A percentile compares a stretch with the other conserved stretches of the same genome.
Conservation (phyloP, 164 flowering plant genomes). For the Vitis rupestris region DNA sequence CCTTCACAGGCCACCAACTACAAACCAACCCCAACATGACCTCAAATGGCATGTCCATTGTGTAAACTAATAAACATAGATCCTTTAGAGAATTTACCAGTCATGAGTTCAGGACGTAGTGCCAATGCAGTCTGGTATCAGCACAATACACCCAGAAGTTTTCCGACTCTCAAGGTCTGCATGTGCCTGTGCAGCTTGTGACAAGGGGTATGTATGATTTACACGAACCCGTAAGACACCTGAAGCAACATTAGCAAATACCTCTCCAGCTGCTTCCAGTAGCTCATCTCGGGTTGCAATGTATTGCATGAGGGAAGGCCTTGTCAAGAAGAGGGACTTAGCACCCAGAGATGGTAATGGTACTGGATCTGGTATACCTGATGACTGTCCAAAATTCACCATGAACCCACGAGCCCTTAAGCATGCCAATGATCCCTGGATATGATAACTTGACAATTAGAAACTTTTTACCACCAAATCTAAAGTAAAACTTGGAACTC, state of each 20-base stretch:
- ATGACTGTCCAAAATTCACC: slow-evolving; percentile 87
- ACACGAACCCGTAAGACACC: slow-evolving; percentile 65
- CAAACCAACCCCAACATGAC: too few relatives aligned
- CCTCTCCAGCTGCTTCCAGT: slow-evolving; percentile 70
- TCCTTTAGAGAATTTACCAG: too few relatives aligned
- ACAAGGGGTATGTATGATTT: slow-evolving; percentile 80
- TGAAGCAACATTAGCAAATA: slow-evolving; percentile 59
- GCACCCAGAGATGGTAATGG: slow-evolving; percentile 66
- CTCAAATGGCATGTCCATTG: too few relatives aligned
- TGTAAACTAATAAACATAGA: too few relatives aligned
- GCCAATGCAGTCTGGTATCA: slow-evolving; percentile 39
- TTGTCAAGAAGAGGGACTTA: slow-evolving; percentile 80
- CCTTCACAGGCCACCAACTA: too few relatives aligned
- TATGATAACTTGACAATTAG: not conserved
- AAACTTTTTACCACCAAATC: too few relatives aligned
- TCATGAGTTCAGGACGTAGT: too few relatives aligned
- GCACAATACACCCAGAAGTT: slow-evolving; percentile 79
- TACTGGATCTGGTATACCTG: slow-evolving; percentile 81
- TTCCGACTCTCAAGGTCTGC: slow-evolving; percentile 68
- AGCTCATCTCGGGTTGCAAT: slow-evolving; percentile 65
- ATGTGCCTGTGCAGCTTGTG: slow-evolving; percentile 82
- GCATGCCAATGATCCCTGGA: slow-evolving; percentile 85
- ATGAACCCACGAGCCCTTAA: slow-evolving; percentile 75
- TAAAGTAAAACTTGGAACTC: too few relatives aligned
- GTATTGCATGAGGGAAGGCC: slow-evolving; percentile 73